Base-by-base conservation (phyloP, 2,329 filamentous ascomycete species). In the Aspergillus sp. region DNA sequence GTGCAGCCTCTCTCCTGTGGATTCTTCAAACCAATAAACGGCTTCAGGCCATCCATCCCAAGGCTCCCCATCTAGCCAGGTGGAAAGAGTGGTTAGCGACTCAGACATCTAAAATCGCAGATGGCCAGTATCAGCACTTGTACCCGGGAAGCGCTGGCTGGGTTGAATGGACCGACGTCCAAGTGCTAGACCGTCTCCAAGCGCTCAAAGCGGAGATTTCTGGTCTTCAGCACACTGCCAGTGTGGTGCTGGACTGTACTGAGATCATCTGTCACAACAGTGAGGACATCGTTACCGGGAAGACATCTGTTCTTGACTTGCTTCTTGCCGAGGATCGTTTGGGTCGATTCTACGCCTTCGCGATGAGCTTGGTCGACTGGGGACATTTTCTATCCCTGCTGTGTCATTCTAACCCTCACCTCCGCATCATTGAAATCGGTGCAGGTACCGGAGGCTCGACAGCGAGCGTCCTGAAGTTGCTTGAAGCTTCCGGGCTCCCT, bases 241-340 rank as follows among this genome's bases (percentile, higher is more conserved):
- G 40, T 5, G 46, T 39, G 6, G 28, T 51, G 6, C 44, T 46
- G 5, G 11, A 12, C n/a, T 12, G n/a, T 7, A 12, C 32, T 12
- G 32, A 33, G 32, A 33, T 40, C 29, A 2, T 40, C 46, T 8
- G 27, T 12, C 13, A 3, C 13, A 4, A 11, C 3, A 33, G 48
- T 8, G 13, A 46, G 7, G 13, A 27, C 7, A 45, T 57, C 3
- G 46, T 57, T 9, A 38, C 39, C 2, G 54, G 52, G 1, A 33
- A 47, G n/a, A 10, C 42, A 4, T 42, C 52, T 3, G 42, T 50
- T 0, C 42, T 59, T 13, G 50, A 50, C 26, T 6, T 56, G 4
- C 48, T 59, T 5, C 27, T 58, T 27, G 37, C 51, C 3, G 50
- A 55, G 10, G 40, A 44, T 11, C 39, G 39, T 6, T 34, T 60